phyloP scores from a whole-genome alignment of 805 yeast species.

The Barnettozyma sp. region DNA sequence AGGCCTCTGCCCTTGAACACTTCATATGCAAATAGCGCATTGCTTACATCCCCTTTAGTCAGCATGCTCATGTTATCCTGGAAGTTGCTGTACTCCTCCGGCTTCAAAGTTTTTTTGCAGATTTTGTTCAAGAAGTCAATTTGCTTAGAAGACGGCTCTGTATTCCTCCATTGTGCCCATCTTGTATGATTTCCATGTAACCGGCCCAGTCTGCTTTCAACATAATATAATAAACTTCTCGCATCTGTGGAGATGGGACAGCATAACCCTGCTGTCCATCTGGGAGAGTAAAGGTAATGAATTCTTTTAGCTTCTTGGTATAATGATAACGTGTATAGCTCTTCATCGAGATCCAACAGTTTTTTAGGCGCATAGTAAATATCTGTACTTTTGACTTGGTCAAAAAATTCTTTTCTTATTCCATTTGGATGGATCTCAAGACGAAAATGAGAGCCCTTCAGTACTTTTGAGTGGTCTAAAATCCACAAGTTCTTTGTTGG shows the following conservation, averaged over 20 bases:
- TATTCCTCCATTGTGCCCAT: slow-evolving; percentile 29
- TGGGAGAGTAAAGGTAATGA: slow-evolving; percentile 12
- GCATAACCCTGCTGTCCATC: slow-evolving; percentile 14
- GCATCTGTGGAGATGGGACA: slow-evolving; percentile 25
- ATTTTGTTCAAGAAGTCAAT: slow-evolving; percentile 10
- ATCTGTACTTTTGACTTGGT: slow-evolving; percentile 7
- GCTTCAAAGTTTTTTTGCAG: not conserved
- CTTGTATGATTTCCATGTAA: slow-evolving; percentile 18
- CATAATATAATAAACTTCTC: slow-evolving; percentile 9
- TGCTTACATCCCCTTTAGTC: slow-evolving; percentile 13
- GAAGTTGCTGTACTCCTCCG: not conserved
- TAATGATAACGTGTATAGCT: slow-evolving; percentile 15
- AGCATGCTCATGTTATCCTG: not conserved
- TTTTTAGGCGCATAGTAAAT: slow-evolving; percentile 8
- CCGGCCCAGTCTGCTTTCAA: slow-evolving; percentile 3
- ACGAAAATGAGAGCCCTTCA: slow-evolving; percentile 23
- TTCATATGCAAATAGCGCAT: slow-evolving; percentile 7
- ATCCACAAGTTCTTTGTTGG: slow-evolving; percentile 28
- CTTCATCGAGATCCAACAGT: slow-evolving; percentile 18
- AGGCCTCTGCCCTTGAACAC: slow-evolving; percentile 12
- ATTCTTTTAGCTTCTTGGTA: slow-evolving; percentile 11
- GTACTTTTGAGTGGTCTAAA: slow-evolving; percentile 19
- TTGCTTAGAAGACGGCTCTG: slow-evolving; percentile 27
- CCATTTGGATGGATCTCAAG: slow-evolving; percentile 16
- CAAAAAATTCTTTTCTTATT: slow-evolving; percentile 10